Conservation (phyloP, 2,329 filamentous ascomycete genomes). For the Sclerotiophoma versabilis region DNA sequence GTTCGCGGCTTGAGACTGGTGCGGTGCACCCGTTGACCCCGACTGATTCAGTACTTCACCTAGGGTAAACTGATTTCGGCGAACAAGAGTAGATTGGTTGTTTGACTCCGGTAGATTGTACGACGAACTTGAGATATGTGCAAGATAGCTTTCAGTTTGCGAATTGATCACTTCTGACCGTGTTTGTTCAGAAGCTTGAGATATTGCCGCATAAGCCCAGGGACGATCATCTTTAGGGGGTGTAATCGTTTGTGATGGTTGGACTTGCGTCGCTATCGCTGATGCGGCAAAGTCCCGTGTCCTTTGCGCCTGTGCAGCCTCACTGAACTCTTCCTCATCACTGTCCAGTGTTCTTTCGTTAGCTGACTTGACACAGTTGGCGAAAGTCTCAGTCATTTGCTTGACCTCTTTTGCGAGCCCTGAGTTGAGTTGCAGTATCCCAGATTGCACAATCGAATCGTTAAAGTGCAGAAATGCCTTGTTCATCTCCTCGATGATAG, state of each 20-base stretch:
- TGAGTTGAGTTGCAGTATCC: slow-evolving; percentile 65
- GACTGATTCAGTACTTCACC: slow-evolving; percentile 34
- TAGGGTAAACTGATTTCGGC: slow-evolving; percentile 22
- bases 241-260: background rate
- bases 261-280: background rate
- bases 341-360: slow-evolving; percentile 42
- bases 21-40: slow-evolving; percentile 6
- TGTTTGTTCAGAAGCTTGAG: background rate
- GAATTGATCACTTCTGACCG: slow-evolving; percentile 8
- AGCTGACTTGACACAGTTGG: slow-evolving; percentile 59
- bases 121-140: slow-evolving; percentile 17
- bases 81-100: slow-evolving; percentile 20
- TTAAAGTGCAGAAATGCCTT: slow-evolving; percentile 72
- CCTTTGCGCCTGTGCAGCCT: slow-evolving; percentile 37
- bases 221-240: background rate
- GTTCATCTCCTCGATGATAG: slow-evolving; percentile 76
- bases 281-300: background rate
- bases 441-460: slow-evolving; percentile 65
- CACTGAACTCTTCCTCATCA: slow-evolving; percentile 38
- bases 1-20: background rate
- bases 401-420: slow-evolving; percentile 66
- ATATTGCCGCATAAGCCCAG: slow-evolving; percentile 27
- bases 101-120: slow-evolving; percentile 6
- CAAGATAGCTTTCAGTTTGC: slow-evolving; percentile 22
- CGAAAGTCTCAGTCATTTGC: slow-evolving; percentile 64